Evolutionary conservation across 441 rosid species (phyloP).

Genomic region (Pelargonium cotyledonis): DNA sequence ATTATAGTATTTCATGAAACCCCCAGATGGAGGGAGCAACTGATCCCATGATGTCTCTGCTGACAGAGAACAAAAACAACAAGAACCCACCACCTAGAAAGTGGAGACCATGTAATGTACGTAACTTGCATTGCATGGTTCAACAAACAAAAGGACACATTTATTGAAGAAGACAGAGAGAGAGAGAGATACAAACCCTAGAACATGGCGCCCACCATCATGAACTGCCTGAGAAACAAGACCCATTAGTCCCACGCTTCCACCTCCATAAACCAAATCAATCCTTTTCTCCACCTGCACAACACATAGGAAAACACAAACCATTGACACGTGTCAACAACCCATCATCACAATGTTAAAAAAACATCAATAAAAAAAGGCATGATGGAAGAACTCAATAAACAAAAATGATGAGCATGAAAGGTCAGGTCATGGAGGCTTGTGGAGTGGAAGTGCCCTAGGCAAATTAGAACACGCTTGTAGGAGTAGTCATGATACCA

Average conservation of each 20-base stretch:
- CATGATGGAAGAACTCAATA: slow-evolving; percentile 29
- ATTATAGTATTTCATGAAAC: too few relatives aligned
- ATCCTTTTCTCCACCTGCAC: neutral
- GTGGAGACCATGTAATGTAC: neutral
- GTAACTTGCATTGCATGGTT: neutral
- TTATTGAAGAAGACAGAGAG: too few relatives aligned
- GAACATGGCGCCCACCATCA: neutral
- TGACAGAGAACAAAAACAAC: neutral
- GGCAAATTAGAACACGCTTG: slow-evolving; percentile 38
- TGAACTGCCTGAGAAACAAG: neutral
- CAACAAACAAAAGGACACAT: too few relatives aligned
- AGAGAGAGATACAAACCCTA: neutral
- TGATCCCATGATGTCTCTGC: too few relatives aligned
- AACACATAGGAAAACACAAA: slow-evolving; percentile 33
- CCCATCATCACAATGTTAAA: neutral
- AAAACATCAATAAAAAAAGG: slow-evolving; percentile 23
- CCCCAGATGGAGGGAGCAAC: too few relatives aligned
- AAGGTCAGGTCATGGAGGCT: slow-evolving; percentile 19
- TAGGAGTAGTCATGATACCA: slow-evolving; percentile 45
- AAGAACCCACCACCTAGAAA: neutral
- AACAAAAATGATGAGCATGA: slow-evolving; percentile 28
- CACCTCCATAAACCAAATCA: neutral
- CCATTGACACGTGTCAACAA: slow-evolving; percentile 13
- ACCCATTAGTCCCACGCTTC: neutral
- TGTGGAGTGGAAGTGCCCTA: slow-evolving; percentile 22